These are phyloP conservation scores for Cutaneotrichosporon sp. DNA, from an alignment of 1,284 basidiomycete genomes.

Conservation along the genomic window DNA sequence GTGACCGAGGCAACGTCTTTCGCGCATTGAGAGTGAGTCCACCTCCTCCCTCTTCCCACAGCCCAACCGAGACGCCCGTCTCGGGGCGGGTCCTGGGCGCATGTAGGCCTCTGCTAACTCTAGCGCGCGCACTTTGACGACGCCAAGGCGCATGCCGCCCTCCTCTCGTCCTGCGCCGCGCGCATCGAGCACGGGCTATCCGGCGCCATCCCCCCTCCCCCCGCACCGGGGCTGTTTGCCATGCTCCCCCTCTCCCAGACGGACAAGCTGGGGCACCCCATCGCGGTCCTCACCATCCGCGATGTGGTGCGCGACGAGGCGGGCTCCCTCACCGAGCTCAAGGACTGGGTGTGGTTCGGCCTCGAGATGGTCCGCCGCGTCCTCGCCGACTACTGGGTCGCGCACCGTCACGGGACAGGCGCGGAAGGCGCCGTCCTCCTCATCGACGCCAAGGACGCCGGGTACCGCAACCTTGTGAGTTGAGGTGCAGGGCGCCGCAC, in stretches of 20 bases:
- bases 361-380: slow-evolving; percentile 43
- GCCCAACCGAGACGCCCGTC: too few relatives aligned
- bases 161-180: slow-evolving; percentile 30
- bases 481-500: background rate
- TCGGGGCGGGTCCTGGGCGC: too few relatives aligned
- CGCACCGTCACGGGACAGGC: slow-evolving; percentile 25
- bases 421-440: slow-evolving; percentile 47
- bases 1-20: slow-evolving; percentile 41
- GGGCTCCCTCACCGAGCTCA: slow-evolving; percentile 43
- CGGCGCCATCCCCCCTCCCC: slow-evolving; percentile 32
- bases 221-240: slow-evolving; percentile 35
- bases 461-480: slow-evolving; percentile 51
- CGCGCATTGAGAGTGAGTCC: slow-evolving; percentile 46
- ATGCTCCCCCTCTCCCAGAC: slow-evolving; percentile 39
- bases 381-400: slow-evolving; percentile 42
- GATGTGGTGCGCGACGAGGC: slow-evolving; percentile 40
- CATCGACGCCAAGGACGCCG: slow-evolving; percentile 48
- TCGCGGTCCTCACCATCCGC: slow-evolving; percentile 44
- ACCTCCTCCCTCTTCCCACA: background rate
- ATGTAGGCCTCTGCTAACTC: background rate
- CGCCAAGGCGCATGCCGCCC: slow-evolving; percentile 30
- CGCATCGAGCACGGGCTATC: slow-evolving; percentile 35
- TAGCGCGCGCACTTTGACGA: slow-evolving; percentile 44
- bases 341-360: slow-evolving; percentile 50
- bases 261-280: slow-evolving; percentile 41